Evolutionary conservation across 2,329 filamentous ascomycete genomes (phyloP), one percentile per base, ranked within the genome.

Genomic region (Penicillium thymicola): DNA sequence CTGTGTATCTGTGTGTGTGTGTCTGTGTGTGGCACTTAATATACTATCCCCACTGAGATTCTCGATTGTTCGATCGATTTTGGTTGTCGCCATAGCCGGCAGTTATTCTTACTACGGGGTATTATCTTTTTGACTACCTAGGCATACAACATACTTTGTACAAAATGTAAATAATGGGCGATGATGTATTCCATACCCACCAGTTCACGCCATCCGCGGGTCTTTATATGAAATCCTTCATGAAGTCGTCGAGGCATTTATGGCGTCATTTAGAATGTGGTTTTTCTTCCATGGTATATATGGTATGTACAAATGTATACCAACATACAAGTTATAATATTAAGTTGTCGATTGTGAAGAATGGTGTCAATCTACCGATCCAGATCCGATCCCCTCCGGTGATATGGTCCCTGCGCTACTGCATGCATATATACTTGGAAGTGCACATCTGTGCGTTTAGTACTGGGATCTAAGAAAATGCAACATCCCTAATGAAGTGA

Each of bases 351-450:
- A 44, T 44, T 28, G 41, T 28, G 14, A 44, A 13, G 41, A 43
- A 43, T 44, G 41, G 14, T 34, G 36, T 38, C 9, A 37, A 37
- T 60, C 51, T 50, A 40, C 3, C 47, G 47, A 59, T 60, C 56
- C 49, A 59, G 59, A 59, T 58, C 59, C 57, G 57, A 57, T 43
- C 42, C 48, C 43, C 56, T 57, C 59, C 59, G 59, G 57, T 47
- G 51, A 61, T 59, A 59, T 38, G 43, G 46, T 51, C 58, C 47
- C 43, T 54, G 37, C 53, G 27, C 48, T 42, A 56, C 44, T 47
- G 42, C 57, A 53, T 61, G 54, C 57, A 36, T 46, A 56, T 21
- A 21, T 44, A 45, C 53, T 30, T 52, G 53, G 53, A 56, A 44
- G 34, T 41, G 27, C 8, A 42, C 7, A 44, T 48, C 42, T 21